A percentile compares a stretch with the other conserved stretches of the same genome.
Evolutionary conservation across 2,329 filamentous ascomycete species (phyloP).

Genomic region (Amauroascus niger): DNA sequence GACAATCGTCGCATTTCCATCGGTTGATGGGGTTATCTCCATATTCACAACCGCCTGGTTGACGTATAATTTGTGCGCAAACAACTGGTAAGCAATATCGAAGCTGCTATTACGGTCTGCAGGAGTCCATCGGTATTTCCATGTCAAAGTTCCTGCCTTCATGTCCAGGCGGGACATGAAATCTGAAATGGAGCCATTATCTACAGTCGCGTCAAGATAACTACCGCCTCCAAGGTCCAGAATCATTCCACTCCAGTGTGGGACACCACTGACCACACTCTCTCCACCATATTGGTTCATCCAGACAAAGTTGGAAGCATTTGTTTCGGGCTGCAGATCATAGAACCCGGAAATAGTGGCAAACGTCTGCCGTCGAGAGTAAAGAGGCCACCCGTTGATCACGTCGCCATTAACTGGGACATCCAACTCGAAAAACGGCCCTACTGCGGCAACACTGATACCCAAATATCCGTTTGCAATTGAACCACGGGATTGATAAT

Average conservation of each 20-base stretch:
- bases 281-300: conserved; percentile 60
- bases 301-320: conserved; percentile 58
- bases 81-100: conserved; percentile 55
- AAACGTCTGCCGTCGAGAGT: conserved; percentile 53
- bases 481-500: conserved; percentile 52
- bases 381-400: conserved; percentile 59
- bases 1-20: conserved; percentile 50
- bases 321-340: conserved; percentile 49
- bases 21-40: conserved; percentile 46
- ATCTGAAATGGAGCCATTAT: conserved; percentile 48
- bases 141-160: conserved; percentile 52
- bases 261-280: conserved; percentile 60
- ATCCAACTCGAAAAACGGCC: conserved; percentile 55
- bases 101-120: conserved; percentile 40
- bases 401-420: conserved; percentile 41
- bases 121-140: conserved; percentile 59
- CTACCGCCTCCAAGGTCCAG: conserved; percentile 46
- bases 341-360: conserved; percentile 60
- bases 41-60: conserved; percentile 54
- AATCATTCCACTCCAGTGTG: conserved; percentile 55
- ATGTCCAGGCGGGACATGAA: conserved; percentile 55
- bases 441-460: conserved; percentile 53
- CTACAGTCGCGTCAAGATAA: conserved; percentile 52
- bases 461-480: conserved; percentile 57
- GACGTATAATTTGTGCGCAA: conserved; percentile 54